Evolutionary conservation across 1,139 yeast genomes (phyloP), one percentile per base, ranked within the genome.

Genomic region (Petasospora fabianii): DNA sequence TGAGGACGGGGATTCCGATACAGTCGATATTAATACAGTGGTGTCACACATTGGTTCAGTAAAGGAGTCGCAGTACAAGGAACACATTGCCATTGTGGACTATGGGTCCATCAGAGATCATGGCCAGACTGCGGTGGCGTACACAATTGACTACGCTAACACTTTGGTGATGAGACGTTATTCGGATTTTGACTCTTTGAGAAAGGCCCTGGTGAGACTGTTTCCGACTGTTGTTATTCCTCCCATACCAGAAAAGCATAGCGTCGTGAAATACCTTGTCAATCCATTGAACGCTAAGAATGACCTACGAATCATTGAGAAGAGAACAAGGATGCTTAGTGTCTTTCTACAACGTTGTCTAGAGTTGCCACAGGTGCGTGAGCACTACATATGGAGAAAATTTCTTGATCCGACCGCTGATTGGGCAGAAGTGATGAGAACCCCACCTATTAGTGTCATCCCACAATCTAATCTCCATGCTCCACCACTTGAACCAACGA

Each of bases 211-310:
- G 19, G 68, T 80, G 6, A 79, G 79, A 55, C 65, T 86, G 26
- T 88, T 85, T 56, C 97, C 98, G 2, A 78, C 94, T 33, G 63
- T 80, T 12, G 72, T 92, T 6, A 76, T 92, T 6, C 98, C 98
- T 2, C 96, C 97, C 0, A 87, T 94, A 27, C 98, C 98, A 0
- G 96, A 90, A 48, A 92, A 92, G 61, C 96, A 92, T 56, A 68
- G 84, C 17, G 56, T 78, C 49, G 56, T 64, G 13, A 65, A 62
- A 43, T 67, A 67, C 44, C 56, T 66, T 31, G 44, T 64, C 34
- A 64, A 61, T 32, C 82, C 84, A 12, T 62, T 80, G 18, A 74
- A 71, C 47, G 83, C 79, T 6, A 73, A 74, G 44, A 77, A 71
- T 38, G 82, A 77, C 52, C 46, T 61, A 12, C 62, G 65, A 35